phyloP scores from a whole-genome alignment of 2,329 filamentous ascomycete species.

The Teratosphaeria viscida region DNA sequence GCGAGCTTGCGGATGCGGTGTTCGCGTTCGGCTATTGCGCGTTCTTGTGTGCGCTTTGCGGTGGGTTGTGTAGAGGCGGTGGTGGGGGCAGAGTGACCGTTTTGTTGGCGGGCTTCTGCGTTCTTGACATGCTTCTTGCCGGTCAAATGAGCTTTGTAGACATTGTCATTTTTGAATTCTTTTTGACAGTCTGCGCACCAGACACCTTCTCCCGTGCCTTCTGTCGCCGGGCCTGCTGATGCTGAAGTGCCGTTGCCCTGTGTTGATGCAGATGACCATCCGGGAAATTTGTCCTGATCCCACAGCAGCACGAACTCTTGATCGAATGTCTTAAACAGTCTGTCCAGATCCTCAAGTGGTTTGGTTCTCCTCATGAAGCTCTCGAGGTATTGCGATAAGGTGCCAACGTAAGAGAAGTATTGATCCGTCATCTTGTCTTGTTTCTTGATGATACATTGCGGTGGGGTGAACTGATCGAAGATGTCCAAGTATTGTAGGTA shows the following conservation, averaged over 20 bases:
- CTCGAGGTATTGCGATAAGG: conserved; percentile 74
- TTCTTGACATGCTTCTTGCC: conserved; percentile 91
- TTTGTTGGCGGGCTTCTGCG: conserved; percentile 51
- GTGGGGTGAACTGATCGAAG: conserved; percentile 77
- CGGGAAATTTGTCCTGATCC: conserved; percentile 66
- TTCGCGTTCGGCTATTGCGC: conserved; percentile 81
- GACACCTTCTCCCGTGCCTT: conserved; percentile 55
- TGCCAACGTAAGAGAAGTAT: conserved; percentile 82
- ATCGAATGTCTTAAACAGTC: conserved; percentile 65
- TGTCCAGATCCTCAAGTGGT: conserved; percentile 77
- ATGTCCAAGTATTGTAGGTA: conserved; percentile 89
- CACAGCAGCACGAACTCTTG: conserved; percentile 76
- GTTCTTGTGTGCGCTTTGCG: conserved; percentile 60
- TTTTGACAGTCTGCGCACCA: conserved; percentile 92
- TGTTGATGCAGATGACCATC: conserved; percentile 53
- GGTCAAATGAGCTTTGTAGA: conserved; percentile 78
- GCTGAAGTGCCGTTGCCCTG: conserved; percentile 13
- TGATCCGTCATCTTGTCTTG: conserved; percentile 81
- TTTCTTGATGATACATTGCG: conserved; percentile 63
- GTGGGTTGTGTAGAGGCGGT: conserved; percentile 8
- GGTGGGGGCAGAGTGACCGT: background rate
- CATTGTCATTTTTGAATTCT: conserved; percentile 90
- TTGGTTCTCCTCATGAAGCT: conserved; percentile 74
- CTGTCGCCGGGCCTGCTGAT: conserved; percentile 32
- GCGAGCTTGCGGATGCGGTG: conserved; percentile 71